Base-by-base conservation (phyloP, 129 eudicot species). In the Apium graveolens region DNA sequence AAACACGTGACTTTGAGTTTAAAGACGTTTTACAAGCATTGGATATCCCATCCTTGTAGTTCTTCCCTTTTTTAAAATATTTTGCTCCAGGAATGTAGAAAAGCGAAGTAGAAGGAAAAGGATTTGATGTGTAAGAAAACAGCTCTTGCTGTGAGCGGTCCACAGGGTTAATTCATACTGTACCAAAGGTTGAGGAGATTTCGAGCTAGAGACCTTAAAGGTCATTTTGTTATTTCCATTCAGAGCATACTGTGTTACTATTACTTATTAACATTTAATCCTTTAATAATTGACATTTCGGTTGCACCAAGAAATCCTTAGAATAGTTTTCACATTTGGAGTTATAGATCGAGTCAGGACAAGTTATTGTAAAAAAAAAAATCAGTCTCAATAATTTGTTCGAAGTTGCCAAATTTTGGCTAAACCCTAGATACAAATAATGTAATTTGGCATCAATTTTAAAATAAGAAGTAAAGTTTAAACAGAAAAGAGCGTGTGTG, bases 1-100 rank as follows among this genome's bases (percentile, higher is more conserved):
- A 90, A 75, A 86, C 97, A 43, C 88, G 83, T 1, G 99, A 95
- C 24, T 95, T 95, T 55, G 95, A 95, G 80, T 95, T 95, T 85
- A 95, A 92, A 75, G 97, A 91, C 79, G 96, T 92, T 55, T 85
- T 95, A 78, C 86, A 87, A 70, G 92, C 95, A 1, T 60, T 92
- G 66, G 93, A 90, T 75, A 92, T 92, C 95, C 96, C 99, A 70
- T 75, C 83, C 24, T 39, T 93, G 88, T 87, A 91, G 83, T 49
- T 75, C 20, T 45, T 73, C 60, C 78, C 14, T 60, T 1, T 55
- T 78, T 24, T 72, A 14, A 11, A 24, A 34, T 66, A 44, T 42
- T 53, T 66, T n/a, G 35, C 62, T 70, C 48, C 17, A 13, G 51
- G 21, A 80, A 80, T 62, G 44, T 31, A 78, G 80, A 74, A 78